Percentiles rank a stretch among this genome's conserved stretches.
phyloP scores from a whole-genome alignment of 345 rosid genomes.

The Eutrema yunnanense region DNA sequence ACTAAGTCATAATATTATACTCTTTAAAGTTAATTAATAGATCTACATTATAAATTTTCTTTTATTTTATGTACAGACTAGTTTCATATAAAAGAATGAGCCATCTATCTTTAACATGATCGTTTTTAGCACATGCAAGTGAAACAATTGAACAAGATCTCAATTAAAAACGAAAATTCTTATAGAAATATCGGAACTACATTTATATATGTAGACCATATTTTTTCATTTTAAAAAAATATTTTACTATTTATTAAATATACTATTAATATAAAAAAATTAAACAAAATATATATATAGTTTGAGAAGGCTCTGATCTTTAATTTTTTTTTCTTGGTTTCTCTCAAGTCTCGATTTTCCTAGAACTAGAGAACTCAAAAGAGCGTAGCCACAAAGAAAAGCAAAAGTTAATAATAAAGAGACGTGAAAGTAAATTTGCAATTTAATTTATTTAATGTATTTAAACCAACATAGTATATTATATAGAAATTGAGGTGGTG shows the following conservation, averaged over 20 bases:
- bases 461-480: conserved; percentile 15
- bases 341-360: conserved; percentile 20
- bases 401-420: conserved; percentile 22
- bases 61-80: background rate
- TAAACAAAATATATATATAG: too few species aligned
- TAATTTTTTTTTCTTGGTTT: background rate
- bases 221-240: too few species aligned
- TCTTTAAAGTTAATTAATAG: background rate
- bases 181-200: too few species aligned
- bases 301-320: too few species aligned
- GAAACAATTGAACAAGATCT: too few species aligned
- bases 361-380: conserved; percentile 15
- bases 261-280: too few species aligned
- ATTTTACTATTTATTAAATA: too few species aligned
- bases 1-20: background rate
- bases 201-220: too few species aligned
- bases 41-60: background rate
- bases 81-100: conserved; percentile 7
- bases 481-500: conserved; percentile 16
- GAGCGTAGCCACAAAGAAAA: conserved; percentile 25
- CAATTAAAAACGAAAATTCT: too few species aligned
- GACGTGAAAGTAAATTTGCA: conserved; percentile 18
- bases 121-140: background rate
- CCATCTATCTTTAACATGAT: background rate
- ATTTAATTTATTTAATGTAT: background rate